Conservation (phyloP, 2,329 filamentous ascomycete genomes). For the Bipolaris gigantea region DNA sequence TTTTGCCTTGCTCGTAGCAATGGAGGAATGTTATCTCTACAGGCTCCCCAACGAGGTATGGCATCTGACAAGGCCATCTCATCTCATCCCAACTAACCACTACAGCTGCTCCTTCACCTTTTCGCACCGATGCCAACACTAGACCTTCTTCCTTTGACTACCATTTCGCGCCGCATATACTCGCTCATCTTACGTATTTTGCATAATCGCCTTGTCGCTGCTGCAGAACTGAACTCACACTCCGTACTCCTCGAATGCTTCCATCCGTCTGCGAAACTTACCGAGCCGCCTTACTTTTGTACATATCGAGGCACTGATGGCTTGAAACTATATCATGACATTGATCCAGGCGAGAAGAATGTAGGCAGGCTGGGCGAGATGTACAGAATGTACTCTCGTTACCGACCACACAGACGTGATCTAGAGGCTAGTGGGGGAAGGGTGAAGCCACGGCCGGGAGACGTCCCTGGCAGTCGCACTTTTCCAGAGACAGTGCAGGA, state of each 20-base stretch:
- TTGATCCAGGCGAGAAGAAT: constrained; percentile 28
- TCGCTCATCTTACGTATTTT: constrained; percentile 65
- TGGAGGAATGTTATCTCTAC: constrained; percentile 38
- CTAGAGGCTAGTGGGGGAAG: constrained; percentile 47
- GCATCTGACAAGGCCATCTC: background rate
- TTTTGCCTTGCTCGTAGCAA: constrained; percentile 4
- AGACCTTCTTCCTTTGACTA: constrained; percentile 56
- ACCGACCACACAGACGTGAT: constrained; percentile 64
- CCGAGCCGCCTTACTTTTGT: constrained; percentile 70
- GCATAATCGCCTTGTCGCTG: constrained; percentile 63
- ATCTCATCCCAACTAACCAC: constrained; percentile 18
- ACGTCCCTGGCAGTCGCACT: constrained; percentile 52
- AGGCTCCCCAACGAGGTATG: constrained; percentile 45
- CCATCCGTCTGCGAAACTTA: constrained; percentile 69
- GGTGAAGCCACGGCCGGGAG: constrained; percentile 50
- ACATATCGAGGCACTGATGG: constrained; percentile 66
- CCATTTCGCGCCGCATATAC: constrained; percentile 65
- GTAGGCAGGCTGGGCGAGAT: constrained; percentile 53
- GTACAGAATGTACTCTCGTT: constrained; percentile 67
- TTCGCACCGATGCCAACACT: constrained; percentile 47
- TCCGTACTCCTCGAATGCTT: constrained; percentile 78
- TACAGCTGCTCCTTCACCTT: constrained; percentile 49
- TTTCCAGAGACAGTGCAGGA: constrained; percentile 33
- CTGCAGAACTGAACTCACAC: constrained; percentile 62
- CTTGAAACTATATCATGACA: constrained; percentile 52